Evolutionary conservation across 805 yeast species (phyloP).

Genomic region (Candida morakotiae): DNA sequence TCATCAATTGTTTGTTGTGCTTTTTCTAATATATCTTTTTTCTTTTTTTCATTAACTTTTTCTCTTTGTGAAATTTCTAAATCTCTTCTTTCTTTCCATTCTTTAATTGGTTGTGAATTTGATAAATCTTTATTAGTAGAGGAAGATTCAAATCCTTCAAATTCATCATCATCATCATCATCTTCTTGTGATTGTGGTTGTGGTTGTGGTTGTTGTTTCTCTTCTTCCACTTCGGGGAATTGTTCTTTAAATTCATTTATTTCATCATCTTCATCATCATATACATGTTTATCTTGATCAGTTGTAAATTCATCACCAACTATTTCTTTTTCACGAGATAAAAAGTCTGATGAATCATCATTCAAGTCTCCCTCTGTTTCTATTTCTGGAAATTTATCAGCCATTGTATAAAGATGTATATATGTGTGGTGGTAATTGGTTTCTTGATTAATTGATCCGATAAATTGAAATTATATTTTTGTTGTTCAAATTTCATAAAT

Average conservation of each 20-base stretch:
- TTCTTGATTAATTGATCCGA: no score
- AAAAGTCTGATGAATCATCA: constrained; percentile 49
- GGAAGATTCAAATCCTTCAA: constrained; percentile 24
- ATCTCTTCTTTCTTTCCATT: constrained; percentile 81
- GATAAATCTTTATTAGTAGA: constrained; percentile 17
- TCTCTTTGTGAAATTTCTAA: constrained; percentile 80
- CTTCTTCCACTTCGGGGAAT: constrained; percentile 49
- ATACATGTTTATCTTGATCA: constrained; percentile 51
- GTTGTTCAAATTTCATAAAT: background rate
- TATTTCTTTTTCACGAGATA: constrained; percentile 63
- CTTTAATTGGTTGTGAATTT: constrained; percentile 50
- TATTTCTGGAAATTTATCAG: constrained; percentile 75
- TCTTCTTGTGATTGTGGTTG: constrained; percentile 28
- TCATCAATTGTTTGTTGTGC: constrained; percentile 86
- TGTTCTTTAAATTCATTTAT: constrained; percentile 61
- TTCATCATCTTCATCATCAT: constrained; percentile 39
- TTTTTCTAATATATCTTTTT: constrained; percentile 62
- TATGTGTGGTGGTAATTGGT: no score
- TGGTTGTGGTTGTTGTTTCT: constrained; percentile 13
- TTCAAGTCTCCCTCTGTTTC: constrained; percentile 40
- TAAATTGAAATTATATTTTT: no score
- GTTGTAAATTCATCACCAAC: constrained; percentile 71
- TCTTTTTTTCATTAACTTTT: constrained; percentile 58
- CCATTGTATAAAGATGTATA: constrained; percentile 43
- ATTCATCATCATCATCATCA: constrained; percentile 45